Conservation (phyloP, 148 eudicot species). For the Rhododendron ferrugineum region DNA sequence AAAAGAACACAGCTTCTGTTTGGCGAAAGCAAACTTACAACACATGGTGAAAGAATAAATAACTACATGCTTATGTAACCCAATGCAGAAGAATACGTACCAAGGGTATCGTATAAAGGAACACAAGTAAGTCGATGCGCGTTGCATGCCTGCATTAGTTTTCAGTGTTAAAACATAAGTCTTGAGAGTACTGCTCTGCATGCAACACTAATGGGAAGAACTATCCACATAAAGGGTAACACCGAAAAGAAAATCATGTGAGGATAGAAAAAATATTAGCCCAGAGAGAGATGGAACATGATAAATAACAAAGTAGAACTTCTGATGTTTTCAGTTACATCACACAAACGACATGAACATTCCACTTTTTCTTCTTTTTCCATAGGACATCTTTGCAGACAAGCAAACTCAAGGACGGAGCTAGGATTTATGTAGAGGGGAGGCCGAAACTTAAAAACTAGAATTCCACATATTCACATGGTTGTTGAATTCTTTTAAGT, state of each 20-base stretch:
- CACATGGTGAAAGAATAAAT: not conserved
- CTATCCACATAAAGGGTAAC: not conserved
- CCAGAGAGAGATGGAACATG: not conserved
- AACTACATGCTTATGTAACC: not conserved
- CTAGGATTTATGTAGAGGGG: too few relatives aligned
- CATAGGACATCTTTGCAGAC: not conserved
- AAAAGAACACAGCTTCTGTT: not conserved
- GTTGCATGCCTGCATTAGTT: slow-evolving; percentile 84
- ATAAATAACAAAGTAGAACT: not conserved
- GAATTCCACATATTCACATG: too few relatives aligned
- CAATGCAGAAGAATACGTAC: slow-evolving; percentile 33
- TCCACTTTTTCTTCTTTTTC: not conserved
- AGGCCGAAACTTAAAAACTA: too few relatives aligned
- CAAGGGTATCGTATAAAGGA: slow-evolving; percentile 88
- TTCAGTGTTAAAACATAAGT: slow-evolving; percentile 3
- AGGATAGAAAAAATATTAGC: not conserved
- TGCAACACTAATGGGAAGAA: not conserved
- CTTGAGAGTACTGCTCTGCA: not conserved
- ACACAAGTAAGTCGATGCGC: slow-evolving; percentile 93
- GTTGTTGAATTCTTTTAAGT: too few relatives aligned
- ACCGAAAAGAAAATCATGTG: not conserved
- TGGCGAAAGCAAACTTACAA: not conserved
- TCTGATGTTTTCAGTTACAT: not conserved
- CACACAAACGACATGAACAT: not conserved
- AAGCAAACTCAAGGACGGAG: not conserved